Base-by-base conservation (phyloP, 768 basidiomycete genomes). In the Suillus plorans region DNA sequence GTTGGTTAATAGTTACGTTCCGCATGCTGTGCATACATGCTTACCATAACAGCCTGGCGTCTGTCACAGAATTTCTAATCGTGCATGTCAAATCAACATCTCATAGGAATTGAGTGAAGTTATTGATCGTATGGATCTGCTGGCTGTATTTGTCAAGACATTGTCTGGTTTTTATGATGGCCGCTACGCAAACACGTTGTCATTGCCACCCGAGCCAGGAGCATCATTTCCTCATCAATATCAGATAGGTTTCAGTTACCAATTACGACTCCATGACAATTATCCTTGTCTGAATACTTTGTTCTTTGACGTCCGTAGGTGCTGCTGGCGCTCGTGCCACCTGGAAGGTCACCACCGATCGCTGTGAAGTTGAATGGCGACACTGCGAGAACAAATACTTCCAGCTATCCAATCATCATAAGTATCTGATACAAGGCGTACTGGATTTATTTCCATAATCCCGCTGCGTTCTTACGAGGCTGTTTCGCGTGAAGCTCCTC, bases 301-400 rank as follows among this genome's bases (percentile, higher is more conserved):
- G 57, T 25, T 58, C 57, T n/a, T 58, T 58, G 8, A 39, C 37
- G 37, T 58, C 16, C 25, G 53, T 52, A 18, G n/a, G 14, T 53
- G 52, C 28, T 10, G 16, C 28, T 53, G 25, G 25, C 25, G 25
- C 25, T 45, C 68, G 61, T 63, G 85, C 89, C 77, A 77, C 86
- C 91, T 12, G 90, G 86, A 42, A 99, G 91, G 77, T 99, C 99
- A 16, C 94, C 97, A 47, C 95, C 96, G 67, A 99, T 99, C 34
- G 97, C 97, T 41, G 97, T 98, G 75, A 95, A 96, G 79, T 99
- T 99, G 83, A 99, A 99, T 0, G 97, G 97, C 8, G 97, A 95
- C 44, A 99, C 92, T 18, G 97, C 97, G 60, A 99, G 85, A 28
- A 99, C 94, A 80, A 99, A 99, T 25, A 97, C 97, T 79, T 99